Evolutionary conservation across 164 flowering plant genomes (phyloP), one percentile per base, ranked within the genome.

Genomic region (Nelumbo lutea): DNA sequence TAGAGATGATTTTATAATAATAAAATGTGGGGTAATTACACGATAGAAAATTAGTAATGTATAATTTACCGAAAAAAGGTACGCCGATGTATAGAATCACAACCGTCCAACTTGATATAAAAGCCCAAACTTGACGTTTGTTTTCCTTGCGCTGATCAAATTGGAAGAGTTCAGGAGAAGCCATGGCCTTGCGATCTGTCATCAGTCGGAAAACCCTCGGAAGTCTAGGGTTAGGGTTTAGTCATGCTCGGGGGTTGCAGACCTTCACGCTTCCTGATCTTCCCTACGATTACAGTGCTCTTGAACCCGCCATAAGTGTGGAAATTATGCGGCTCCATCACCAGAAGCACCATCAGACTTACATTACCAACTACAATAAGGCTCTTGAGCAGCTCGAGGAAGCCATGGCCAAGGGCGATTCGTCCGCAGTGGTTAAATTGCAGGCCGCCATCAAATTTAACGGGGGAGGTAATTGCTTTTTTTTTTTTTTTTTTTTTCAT

Each of bases 321-420:
- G 94, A 95, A 76, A 95, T 95, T 67, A 95, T 95, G 98, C 77
- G 79, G 79, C 79, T 95, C 59, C 98, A 95, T 70, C 98, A 95
- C 79, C 94, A 88, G 83, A 92, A 92, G 84, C 98, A 95, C 71
- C 98, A 95, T 70, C 97, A 90, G 77, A 66, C 98, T 48, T 95
- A 90, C 79, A 52, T 95, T 46, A 88, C 97, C 48, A 95, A 92
- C 74, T 90, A 85, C 79, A 95, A 95, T 74, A 90, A 86, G 56
- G 96, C 96, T 9, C 87, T 91, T 14, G 96, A 92, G 82, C 90
- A 86, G 82, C 92, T 95, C 68, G 68, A 86, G 3, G 84, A 72
- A 1, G 96, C 97, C 42, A 72, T 86, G 55, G 43, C 48, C 5
- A 46, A 46, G 7, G 4, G 48, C 48, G 48, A 46, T 46, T 46